A percentile compares a stretch with the other conserved stretches of the same genome.
These are phyloP conservation scores for Wickerhamomyces sp. DNA, from an alignment of 1,139 yeast genomes.

Conservation along the genomic window DNA sequence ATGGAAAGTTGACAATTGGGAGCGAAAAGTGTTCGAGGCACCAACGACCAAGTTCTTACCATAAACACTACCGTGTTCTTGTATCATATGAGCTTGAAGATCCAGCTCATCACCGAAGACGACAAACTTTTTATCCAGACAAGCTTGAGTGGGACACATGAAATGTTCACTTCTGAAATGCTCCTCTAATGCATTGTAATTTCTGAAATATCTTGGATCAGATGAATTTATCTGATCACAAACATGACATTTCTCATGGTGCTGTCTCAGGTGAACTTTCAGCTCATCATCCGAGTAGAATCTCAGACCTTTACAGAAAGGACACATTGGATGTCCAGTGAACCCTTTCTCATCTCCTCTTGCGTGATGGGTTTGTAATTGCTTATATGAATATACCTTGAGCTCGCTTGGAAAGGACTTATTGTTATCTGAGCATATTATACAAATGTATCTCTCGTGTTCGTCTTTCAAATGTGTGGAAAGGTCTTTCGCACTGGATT, in stretches of 20 bases:
- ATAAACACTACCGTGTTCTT: constrained; percentile 63
- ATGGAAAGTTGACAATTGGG: constrained; percentile 62
- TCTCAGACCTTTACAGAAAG: constrained; percentile 66
- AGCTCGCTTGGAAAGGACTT: constrained; percentile 75
- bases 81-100: constrained; percentile 80
- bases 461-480: constrained; percentile 57
- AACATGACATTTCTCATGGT: constrained; percentile 84
- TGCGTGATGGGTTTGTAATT: constrained; percentile 63
- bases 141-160: constrained; percentile 73
- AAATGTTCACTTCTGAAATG: constrained; percentile 76
- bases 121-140: constrained; percentile 86
- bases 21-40: constrained; percentile 35
- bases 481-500: constrained; percentile 48
- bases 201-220: constrained; percentile 70
- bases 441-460: constrained; percentile 65
- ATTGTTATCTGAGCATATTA: constrained; percentile 69
- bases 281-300: constrained; percentile 90
- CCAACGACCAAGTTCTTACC: constrained; percentile 46
- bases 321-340: constrained; percentile 86
- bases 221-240: constrained; percentile 70
- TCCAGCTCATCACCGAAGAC: constrained; percentile 87
- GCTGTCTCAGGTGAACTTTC: constrained; percentile 72
- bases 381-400: constrained; percentile 53
- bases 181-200: constrained; percentile 65
- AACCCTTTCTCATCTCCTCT: constrained; percentile 71